A percentile compares a stretch with the other conserved stretches of the same genome.
phyloP scores from a whole-genome alignment of 495 filamentous ascomycete genomes.

The Corynascus novoguineensis region DNA sequence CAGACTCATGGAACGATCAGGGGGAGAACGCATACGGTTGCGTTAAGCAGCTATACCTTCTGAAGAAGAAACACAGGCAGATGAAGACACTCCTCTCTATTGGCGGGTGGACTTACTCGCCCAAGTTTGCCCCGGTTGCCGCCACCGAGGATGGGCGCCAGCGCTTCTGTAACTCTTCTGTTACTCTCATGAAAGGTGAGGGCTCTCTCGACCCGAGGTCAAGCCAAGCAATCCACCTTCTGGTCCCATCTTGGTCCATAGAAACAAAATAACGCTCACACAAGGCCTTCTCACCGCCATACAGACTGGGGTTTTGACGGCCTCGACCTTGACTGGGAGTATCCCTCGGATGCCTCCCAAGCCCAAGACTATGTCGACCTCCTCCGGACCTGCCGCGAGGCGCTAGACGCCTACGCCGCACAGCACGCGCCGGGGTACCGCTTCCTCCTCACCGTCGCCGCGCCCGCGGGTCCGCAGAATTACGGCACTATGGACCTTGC shows the following conservation, averaged over 20 bases:
- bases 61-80: constrained; percentile 76
- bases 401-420: constrained; percentile 59
- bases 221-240: no score
- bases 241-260: no score
- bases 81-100: constrained; percentile 81
- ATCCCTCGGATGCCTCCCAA: constrained; percentile 51
- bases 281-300: no score
- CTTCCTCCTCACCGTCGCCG: constrained; percentile 75
- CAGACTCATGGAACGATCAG: constrained; percentile 63
- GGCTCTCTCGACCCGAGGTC: no score
- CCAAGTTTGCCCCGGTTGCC: constrained; percentile 67
- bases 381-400: constrained; percentile 57
- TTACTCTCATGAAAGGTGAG: constrained; percentile 53
- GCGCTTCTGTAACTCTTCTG: constrained; percentile 59
- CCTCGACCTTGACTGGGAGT: constrained; percentile 61
- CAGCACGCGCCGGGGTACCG: constrained; percentile 45
- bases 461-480: constrained; percentile 52
- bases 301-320: constrained; percentile 56
- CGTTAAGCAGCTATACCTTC: constrained; percentile 76
- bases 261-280: no score
- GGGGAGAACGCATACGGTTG: constrained; percentile 70
- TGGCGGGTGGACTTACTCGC: constrained; percentile 84
- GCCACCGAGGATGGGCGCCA: constrained; percentile 50
- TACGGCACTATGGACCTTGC: constrained; percentile 61
- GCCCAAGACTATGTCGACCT: constrained; percentile 67